Evolutionary conservation across 2,329 filamentous ascomycete genomes (phyloP).

Genomic region (Huntiella savannae): DNA sequence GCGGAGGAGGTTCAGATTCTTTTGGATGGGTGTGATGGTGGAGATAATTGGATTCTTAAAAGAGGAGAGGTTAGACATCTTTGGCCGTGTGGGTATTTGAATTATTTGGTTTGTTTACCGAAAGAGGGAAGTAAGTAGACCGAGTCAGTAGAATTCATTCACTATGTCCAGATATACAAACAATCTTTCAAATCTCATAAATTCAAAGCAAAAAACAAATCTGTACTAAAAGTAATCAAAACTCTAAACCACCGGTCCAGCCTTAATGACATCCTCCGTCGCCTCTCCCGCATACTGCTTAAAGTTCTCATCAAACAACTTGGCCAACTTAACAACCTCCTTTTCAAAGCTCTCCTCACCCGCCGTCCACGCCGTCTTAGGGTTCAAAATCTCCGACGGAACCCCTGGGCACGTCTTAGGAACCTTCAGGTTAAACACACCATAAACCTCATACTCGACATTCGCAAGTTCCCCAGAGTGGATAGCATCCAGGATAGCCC

Average conservation of each 20-base stretch:
- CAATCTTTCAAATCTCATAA: slow-evolving; percentile 2
- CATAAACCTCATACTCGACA: slow-evolving; percentile 84
- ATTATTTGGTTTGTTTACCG: slow-evolving; percentile 32
- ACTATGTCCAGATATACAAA: background rate
- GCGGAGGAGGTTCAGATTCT: slow-evolving; percentile 43
- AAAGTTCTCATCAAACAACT: slow-evolving; percentile 92
- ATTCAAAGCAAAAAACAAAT: slow-evolving; percentile 6
- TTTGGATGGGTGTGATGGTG: slow-evolving; percentile 29
- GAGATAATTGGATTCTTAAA: slow-evolving; percentile 29
- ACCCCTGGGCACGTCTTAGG: slow-evolving; percentile 81
- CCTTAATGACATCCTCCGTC: slow-evolving; percentile 57
- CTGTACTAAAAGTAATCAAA: background rate
- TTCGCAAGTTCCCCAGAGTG: slow-evolving; percentile 92
- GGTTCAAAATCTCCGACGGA: slow-evolving; percentile 83
- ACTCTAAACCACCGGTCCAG: slow-evolving; percentile 26
- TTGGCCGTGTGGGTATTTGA: slow-evolving; percentile 31
- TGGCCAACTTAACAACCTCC: slow-evolving; percentile 79
- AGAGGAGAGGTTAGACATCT: slow-evolving; percentile 29
- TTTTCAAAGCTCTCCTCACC: slow-evolving; percentile 62
- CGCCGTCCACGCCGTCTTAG: slow-evolving; percentile 76
- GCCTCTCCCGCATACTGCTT: slow-evolving; percentile 81
- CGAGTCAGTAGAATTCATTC: background rate
- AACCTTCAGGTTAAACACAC: slow-evolving; percentile 91
- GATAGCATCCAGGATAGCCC: slow-evolving; percentile 89
- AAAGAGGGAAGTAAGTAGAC: slow-evolving; percentile 9